Evolutionary conservation across 768 basidiomycete genomes (phyloP).

Genomic region (Suillus subaureus): DNA sequence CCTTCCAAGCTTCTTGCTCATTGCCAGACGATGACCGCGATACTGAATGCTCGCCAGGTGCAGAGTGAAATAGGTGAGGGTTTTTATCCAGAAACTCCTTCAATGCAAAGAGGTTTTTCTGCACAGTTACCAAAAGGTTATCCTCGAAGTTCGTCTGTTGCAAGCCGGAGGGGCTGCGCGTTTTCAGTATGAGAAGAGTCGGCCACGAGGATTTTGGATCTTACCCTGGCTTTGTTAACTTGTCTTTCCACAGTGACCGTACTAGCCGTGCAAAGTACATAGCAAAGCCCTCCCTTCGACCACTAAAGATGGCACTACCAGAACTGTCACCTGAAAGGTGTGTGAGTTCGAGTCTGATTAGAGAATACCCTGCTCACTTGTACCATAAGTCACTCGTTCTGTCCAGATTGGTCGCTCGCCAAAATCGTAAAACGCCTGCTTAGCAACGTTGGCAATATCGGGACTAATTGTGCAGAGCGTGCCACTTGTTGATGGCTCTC

Average conservation of each 20-base stretch:
- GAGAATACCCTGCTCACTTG: constrained; percentile 45
- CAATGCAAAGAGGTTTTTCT: constrained; percentile 77
- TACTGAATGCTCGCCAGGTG: constrained; percentile 67
- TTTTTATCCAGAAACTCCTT: constrained; percentile 81
- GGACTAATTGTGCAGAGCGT: constrained; percentile 54
- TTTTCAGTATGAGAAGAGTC: constrained; percentile 4
- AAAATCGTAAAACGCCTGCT: constrained; percentile 85
- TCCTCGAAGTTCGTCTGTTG: constrained; percentile 70
- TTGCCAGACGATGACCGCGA: constrained; percentile 55
- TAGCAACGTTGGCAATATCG: constrained; percentile 71
- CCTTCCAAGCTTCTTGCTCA: constrained; percentile 92
- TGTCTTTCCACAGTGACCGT: constrained; percentile 85
- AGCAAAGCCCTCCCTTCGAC: constrained; percentile 85
- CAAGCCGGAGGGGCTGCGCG: constrained; percentile 40
- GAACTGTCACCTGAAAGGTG: constrained; percentile 56
- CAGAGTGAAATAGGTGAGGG: constrained; percentile 81
- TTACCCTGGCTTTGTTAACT: constrained; percentile 68
- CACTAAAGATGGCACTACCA: constrained; percentile 80
- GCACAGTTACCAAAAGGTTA: constrained; percentile 62
- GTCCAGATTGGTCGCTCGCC: constrained; percentile 84
- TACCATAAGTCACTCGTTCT: constrained; percentile 76
- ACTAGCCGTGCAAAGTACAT: constrained; percentile 86
- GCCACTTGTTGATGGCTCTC: constrained; percentile 47
- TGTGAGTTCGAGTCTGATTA: neutral
- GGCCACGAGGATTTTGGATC: constrained; percentile 18